Base-by-base conservation (phyloP, 345 rosid genomes). In the Salix dunnii region DNA sequence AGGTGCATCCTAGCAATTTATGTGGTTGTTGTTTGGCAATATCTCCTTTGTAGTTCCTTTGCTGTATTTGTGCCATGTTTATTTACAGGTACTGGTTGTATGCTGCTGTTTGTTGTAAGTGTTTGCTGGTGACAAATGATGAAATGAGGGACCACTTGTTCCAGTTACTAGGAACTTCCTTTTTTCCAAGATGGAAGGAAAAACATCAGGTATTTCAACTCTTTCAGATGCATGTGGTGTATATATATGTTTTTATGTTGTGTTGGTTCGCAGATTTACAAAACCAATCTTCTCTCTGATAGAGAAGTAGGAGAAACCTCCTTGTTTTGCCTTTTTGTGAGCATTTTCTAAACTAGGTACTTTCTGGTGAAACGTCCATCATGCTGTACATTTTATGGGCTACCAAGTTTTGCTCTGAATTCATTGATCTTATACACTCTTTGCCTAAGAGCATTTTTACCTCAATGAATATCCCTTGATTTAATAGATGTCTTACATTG, bases 111-210 rank as follows among this genome's bases (percentile, higher is more conserved):
- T 88, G 89, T 74, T 86, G 84, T 48, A 93, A 92, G 67, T 85
- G 94, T 87, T 90, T 93, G 80, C 72, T 93, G 71, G 91, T 93
- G 55, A 92, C 99, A 65, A 92, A 96, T 77, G 99, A 96, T 82
- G 97, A 93, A 83, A 96, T 96, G 99, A 89, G 99, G 89, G 99
- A 93, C 77, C 99, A 96, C 86, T 84, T 96, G 76, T 96, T 96
- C 81, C 96, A 96, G 79, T 84, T 96, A 81, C 83, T 93, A 0
- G 99, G 99, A 51, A 91, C 89, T 38, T 88, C 94, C 75, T 96
- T 93, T 86, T 93, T 96, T 79, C 97, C 99, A 36, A 87, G 98
- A 79, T 96, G 99, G 99, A 93, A 96, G 83, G 99, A 96, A 86
- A 96, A 96, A 74, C 99, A 96, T 85, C 99, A 93, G 94, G 99